Conservation (phyloP, 805 yeast species). For the Jamesozyma spencerorum region DNA sequence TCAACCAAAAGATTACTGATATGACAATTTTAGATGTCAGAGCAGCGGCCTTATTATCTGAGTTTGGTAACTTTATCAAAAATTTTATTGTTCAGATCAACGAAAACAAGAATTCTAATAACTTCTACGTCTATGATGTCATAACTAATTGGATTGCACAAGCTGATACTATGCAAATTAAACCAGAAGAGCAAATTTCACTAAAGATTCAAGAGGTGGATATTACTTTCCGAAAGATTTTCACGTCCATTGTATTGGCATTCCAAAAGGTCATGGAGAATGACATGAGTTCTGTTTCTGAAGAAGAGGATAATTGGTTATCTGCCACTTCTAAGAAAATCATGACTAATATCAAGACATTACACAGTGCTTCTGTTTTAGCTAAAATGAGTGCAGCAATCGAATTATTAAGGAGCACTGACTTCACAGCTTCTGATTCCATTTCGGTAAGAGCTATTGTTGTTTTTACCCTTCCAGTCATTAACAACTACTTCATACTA, state of each 20-base stretch:
- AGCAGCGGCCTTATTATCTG: conserved; percentile 9
- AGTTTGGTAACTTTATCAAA: conserved; percentile 22
- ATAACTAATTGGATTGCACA: conserved; percentile 39
- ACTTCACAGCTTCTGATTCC: conserved; percentile 34
- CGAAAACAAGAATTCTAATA: conserved; percentile 32
- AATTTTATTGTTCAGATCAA: conserved; percentile 25
- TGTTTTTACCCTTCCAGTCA: conserved; percentile 52
- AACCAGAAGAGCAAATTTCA: conserved; percentile 1
- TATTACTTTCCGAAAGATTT: conserved; percentile 38
- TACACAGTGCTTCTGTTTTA: conserved; percentile 34
- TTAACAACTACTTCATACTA: conserved; percentile 51
- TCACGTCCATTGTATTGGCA: conserved; percentile 53
- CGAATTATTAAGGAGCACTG: conserved; percentile 28
- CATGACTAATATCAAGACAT: conserved; percentile 33
- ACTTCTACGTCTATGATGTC: conserved; percentile 41
- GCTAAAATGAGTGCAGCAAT: conserved; percentile 32
- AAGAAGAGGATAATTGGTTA: conserved; percentile 66
- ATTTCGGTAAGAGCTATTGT: conserved; percentile 38
- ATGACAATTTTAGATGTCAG: conserved; percentile 13
- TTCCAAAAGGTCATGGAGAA: conserved; percentile 49
- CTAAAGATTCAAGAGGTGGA: conserved; percentile 36
- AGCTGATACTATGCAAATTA: conserved; percentile 2
- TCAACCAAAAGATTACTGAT: conserved; percentile 7
- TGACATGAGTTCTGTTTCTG: conserved; percentile 29
- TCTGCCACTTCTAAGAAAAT: conserved; percentile 38